phyloP scores from a whole-genome alignment of 768 basidiomycete species.

The Phylloporus sp. region DNA sequence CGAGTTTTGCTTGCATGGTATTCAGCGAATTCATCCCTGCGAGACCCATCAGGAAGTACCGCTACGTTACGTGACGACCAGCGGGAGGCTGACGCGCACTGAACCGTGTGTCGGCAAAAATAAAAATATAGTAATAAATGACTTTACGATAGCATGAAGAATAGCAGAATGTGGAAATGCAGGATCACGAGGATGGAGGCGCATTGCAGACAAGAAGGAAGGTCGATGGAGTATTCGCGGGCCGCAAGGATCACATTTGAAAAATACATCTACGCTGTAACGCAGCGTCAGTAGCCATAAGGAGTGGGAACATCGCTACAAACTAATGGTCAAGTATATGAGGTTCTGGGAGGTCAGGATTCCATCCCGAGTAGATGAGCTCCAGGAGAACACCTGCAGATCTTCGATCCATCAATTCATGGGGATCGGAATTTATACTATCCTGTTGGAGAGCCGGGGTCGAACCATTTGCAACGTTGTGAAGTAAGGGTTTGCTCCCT shows the following conservation, averaged over 20 bases:
- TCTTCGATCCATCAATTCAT: conserved; percentile 34
- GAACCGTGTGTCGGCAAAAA: conserved; percentile 8
- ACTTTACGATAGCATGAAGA: conserved; percentile 81
- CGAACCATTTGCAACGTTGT: conserved; percentile 1
- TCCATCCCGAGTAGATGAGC: conserved; percentile 76
- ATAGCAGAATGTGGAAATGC: conserved; percentile 88
- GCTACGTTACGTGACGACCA: conserved; percentile 73
- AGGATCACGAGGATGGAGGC: conserved; percentile 73
- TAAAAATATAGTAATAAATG: background rate
- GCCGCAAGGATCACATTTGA: conserved; percentile 83
- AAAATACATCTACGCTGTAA: conserved; percentile 79
- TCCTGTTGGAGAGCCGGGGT: conserved; percentile 34
- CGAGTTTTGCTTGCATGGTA: conserved; percentile 86
- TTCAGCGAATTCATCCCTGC: conserved; percentile 83
- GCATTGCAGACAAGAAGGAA: conserved; percentile 76
- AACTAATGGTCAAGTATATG: conserved; percentile 72
- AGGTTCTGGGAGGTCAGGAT: conserved; percentile 79
- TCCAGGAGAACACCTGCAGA: conserved; percentile 56
- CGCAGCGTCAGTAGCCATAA: conserved; percentile 12
- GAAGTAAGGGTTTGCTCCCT: conserved; percentile 6
- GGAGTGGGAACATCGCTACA: conserved; percentile 26
- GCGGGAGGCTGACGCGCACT: conserved; percentile 82
- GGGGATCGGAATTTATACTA: conserved; percentile 51
- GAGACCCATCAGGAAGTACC: conserved; percentile 66
- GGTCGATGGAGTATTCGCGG: conserved; percentile 80